Conservation (phyloP, 202 grass and related monocot species). For the Eragrostis tef region DNA sequence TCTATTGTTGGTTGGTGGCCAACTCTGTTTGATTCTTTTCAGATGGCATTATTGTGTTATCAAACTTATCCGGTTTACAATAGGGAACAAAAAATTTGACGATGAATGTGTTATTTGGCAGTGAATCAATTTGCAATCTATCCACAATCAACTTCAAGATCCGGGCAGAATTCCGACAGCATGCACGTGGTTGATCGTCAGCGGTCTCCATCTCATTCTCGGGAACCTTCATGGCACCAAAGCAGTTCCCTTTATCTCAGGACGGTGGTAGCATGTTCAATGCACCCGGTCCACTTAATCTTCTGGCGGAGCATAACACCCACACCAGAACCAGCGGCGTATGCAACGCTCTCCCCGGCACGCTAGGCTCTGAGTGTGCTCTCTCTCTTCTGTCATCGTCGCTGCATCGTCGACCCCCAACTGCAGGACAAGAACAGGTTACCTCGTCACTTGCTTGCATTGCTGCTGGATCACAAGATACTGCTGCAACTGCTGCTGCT, state of each 20-base stretch:
- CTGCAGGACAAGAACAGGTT: background rate
- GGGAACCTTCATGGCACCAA: constrained; percentile 26
- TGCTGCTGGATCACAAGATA: background rate
- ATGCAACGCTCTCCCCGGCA: constrained; percentile 13
- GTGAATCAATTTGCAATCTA: constrained; percentile 52
- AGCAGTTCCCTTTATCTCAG: constrained; percentile 44
- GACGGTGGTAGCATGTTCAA: background rate
- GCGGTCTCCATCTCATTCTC: constrained; percentile 58
- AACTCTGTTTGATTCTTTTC: background rate
- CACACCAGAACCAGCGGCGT: constrained; percentile 20
- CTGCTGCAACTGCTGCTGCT: background rate
- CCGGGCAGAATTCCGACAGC: background rate
- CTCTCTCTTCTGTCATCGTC: constrained; percentile 90
- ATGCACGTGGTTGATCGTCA: constrained; percentile 21
- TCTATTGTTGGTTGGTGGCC: background rate
- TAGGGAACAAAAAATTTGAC: background rate
- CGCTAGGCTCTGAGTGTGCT: constrained; percentile 61
- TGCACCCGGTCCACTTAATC: background rate
- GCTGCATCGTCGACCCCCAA: constrained; percentile 21
- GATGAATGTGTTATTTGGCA: background rate
- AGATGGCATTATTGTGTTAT: background rate
- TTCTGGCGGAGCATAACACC: constrained; percentile 23
- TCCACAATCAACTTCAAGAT: constrained; percentile 23
- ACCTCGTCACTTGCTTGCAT: background rate
- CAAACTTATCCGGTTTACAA: background rate